phyloP scores from a whole-genome alignment of 768 basidiomycete genomes.

The Boletus subcaerulescens region DNA sequence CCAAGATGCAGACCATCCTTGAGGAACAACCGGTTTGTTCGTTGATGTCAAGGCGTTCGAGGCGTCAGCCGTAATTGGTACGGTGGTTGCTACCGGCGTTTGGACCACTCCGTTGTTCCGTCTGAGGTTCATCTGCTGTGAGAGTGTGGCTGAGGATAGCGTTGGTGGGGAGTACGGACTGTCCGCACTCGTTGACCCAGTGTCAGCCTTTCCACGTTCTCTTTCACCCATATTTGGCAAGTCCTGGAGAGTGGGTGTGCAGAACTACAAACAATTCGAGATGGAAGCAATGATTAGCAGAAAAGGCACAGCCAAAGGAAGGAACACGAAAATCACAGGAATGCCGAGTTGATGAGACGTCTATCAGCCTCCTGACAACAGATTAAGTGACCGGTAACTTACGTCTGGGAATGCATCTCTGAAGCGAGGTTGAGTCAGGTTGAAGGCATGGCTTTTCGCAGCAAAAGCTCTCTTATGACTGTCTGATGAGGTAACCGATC shows the following conservation, averaged over 20 bases:
- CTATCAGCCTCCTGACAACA: slow-evolving; percentile 22
- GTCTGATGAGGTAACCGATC: slow-evolving; percentile 78
- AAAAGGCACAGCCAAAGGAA: slow-evolving; percentile 11
- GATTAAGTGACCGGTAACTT: slow-evolving; percentile 32
- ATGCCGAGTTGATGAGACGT: slow-evolving; percentile 13
- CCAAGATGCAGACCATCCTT: slow-evolving; percentile 60
- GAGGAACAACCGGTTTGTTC: slow-evolving; percentile 32
- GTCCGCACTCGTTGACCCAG: slow-evolving; percentile 21
- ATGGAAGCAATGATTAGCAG: slow-evolving; percentile 19
- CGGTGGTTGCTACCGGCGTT: slow-evolving; percentile 12
- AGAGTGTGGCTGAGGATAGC: slow-evolving; percentile 18
- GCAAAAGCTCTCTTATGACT: slow-evolving; percentile 79
- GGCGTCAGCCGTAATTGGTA: slow-evolving; percentile 13
- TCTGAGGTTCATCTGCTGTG: slow-evolving; percentile 19
- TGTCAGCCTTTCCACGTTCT: slow-evolving; percentile 54
- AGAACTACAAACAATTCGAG: slow-evolving; percentile 51
- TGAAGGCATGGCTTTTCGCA: slow-evolving; percentile 80
- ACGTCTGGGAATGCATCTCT: slow-evolving; percentile 88
- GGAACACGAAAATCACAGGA: slow-evolving; percentile 19
- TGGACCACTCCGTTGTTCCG: slow-evolving; percentile 22
- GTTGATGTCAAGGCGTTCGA: slow-evolving; percentile 21
- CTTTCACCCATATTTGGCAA: slow-evolving; percentile 93
- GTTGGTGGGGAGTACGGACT: slow-evolving; percentile 15
- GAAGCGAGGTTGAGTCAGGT: slow-evolving; percentile 75
- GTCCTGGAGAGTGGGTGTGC: slow-evolving; percentile 59